These are phyloP conservation scores for Fonsecaea pugnacius DNA, from an alignment of 2,329 filamentous ascomycete genomes.

Conservation along the genomic window DNA sequence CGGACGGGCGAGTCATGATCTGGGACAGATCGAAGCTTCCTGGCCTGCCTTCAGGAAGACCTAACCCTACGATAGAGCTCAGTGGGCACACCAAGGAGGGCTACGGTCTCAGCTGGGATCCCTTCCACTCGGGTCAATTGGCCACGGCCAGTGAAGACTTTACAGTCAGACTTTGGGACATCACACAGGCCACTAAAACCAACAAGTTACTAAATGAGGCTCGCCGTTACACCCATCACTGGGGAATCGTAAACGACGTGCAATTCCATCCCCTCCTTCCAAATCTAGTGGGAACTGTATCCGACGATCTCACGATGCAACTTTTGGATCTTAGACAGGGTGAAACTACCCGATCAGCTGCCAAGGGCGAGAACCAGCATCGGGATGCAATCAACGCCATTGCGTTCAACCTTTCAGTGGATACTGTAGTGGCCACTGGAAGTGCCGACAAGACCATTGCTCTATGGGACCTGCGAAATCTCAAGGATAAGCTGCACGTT, in stretches of 20 bases:
- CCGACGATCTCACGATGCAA: conserved; percentile 91
- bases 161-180: conserved; percentile 91
- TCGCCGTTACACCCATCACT: conserved; percentile 83
- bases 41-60: conserved; percentile 71
- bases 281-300: conserved; percentile 87
- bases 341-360: conserved; percentile 67
- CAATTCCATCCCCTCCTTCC: conserved; percentile 89
- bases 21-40: conserved; percentile 97
- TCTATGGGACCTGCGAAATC: conserved; percentile 91
- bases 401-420: conserved; percentile 89
- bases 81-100: conserved; percentile 85
- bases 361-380: conserved; percentile 72
- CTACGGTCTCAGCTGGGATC: conserved; percentile 92
- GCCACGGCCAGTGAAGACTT: conserved; percentile 90
- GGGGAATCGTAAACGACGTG: conserved; percentile 92
- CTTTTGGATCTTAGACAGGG: conserved; percentile 81
- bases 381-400: conserved; percentile 94
- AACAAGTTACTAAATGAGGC: conserved; percentile 72
- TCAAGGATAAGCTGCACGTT: conserved; percentile 86
- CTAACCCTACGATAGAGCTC: conserved; percentile 82
- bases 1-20: conserved; percentile 84
- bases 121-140: conserved; percentile 77
- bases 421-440: conserved; percentile 86
- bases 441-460: conserved; percentile 95
- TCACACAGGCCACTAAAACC: conserved; percentile 73